Base-by-base conservation (phyloP, 2,329 filamentous ascomycete species). In the Penicillium sp. region DNA sequence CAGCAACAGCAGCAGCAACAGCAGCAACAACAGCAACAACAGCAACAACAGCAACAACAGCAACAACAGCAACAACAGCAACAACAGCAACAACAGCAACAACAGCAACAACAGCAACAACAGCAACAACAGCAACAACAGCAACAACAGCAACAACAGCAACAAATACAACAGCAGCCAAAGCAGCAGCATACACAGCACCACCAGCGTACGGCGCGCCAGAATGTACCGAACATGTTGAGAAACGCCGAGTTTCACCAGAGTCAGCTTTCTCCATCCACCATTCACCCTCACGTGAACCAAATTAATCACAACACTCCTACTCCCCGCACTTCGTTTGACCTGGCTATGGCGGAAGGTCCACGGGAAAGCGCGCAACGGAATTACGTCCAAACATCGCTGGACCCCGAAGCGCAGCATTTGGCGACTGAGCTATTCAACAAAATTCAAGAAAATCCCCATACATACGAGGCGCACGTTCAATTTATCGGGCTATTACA, bases 401-500 rank as follows among this genome's bases (percentile, higher is more conserved):
- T 83, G 1, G 70, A 74, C 3, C 69, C 75, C 6, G 75, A 79
- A 5, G 75, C 76, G 13, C 79, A 80, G 59, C 73, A 73, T 46
- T 66, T 73, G 57, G 78, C 80, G 49, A 76, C 75, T 2, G 73
- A 78, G 57, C 64, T 82, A 28, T 77, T 77, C 46, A 69, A 71
- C 19, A 73, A 80, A 52, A 78, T 82, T 14, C 76, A 80, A 46
- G 74, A 79, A 54, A 81, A 78, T 55, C 79, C 78, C 10, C 79
- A 81, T 59, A 76, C 78, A 8, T 81, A 81, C 67, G 78, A 81
- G 25, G 75, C 78, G 48, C 80, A 82, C 62, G 74, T 79, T 19
- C 74, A 78, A 45, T 80, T 82, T 57, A 79, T 82, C 62, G 76
- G 76, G 11, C 69, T 82, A 22, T 70, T 83, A 19, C 81, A 82